A percentile compares a stretch with the other conserved stretches of the same genome.
Evolutionary conservation across 495 filamentous ascomycete species (phyloP).

Genomic region (Evansstolkia leycettana): DNA sequence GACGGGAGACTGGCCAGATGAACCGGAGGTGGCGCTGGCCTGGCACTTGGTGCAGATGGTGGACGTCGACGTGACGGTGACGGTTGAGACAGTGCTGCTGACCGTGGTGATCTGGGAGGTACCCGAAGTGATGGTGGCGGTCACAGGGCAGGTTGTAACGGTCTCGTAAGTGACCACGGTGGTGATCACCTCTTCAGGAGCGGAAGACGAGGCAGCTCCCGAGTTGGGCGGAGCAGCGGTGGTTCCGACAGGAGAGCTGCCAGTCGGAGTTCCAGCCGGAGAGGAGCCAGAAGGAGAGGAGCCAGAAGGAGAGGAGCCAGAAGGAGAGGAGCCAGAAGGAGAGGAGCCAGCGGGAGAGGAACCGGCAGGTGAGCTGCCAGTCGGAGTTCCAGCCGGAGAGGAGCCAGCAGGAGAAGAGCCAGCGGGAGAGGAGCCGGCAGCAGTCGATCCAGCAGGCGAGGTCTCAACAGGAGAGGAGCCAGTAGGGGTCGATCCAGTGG

Average conservation of each 20-base stretch:
- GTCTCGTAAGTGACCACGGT: constrained; percentile 23
- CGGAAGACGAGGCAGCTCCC: constrained; percentile 1
- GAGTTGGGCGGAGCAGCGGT: constrained; percentile 1
- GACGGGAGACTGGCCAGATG: constrained; percentile 4
- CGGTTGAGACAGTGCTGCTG: constrained; percentile 26
- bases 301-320: constrained; percentile 15
- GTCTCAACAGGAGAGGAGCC: constrained; percentile 5
- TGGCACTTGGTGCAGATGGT: constrained; percentile 26
- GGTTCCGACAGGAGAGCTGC: constrained; percentile 2
- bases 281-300: constrained; percentile 5
- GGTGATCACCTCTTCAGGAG: constrained; percentile 7
- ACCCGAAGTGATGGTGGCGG: constrained; percentile 23
- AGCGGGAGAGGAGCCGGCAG: constrained; percentile 10
- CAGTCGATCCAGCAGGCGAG: constrained; percentile 9
- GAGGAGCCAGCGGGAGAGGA: not conserved
- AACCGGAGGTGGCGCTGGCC: constrained; percentile 7
- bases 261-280: not conserved
- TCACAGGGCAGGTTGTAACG: constrained; percentile 32
- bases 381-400: not conserved
- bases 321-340: constrained; percentile 21
- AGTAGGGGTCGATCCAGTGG: constrained; percentile 5
- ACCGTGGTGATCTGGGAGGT: constrained; percentile 19
- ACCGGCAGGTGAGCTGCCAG: not conserved
- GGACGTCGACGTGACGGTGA: constrained; percentile 25
- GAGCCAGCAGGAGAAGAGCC: not conserved